phyloP scores from a whole-genome alignment of 2,329 filamentous ascomycete genomes.

The Xylariaceae sp. region DNA sequence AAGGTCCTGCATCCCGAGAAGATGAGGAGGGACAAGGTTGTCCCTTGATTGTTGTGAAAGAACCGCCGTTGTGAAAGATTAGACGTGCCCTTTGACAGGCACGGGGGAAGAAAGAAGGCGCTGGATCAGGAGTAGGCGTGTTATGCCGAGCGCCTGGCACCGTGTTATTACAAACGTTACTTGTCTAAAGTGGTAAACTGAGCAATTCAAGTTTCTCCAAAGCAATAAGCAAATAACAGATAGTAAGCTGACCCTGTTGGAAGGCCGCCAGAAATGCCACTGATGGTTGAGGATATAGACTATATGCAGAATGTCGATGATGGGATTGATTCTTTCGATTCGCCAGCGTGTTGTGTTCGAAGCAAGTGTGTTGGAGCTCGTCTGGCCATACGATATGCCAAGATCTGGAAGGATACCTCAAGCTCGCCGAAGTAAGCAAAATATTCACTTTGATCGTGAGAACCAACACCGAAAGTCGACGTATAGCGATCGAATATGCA shows the following conservation, averaged over 20 bases:
- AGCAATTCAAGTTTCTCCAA: slow-evolving; percentile 24
- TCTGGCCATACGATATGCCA: slow-evolving; percentile 15
- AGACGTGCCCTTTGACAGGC: slow-evolving; percentile 48
- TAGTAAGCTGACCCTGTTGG: slow-evolving; percentile 25
- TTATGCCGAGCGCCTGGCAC: slow-evolving; percentile 25
- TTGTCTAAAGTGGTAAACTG: slow-evolving; percentile 21
- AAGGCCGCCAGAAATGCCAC: slow-evolving; percentile 20
- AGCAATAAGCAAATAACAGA: slow-evolving; percentile 23
- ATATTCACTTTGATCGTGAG: slow-evolving; percentile 1
- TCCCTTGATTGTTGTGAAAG: slow-evolving; percentile 75
- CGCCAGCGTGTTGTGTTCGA: slow-evolving; percentile 20
- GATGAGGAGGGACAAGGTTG: slow-evolving; percentile 80
- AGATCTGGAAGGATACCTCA: slow-evolving; percentile 18
- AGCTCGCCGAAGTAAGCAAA: slow-evolving; percentile 20
- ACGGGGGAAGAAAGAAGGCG: slow-evolving; percentile 33
- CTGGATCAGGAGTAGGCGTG: slow-evolving; percentile 23
- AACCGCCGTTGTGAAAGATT: slow-evolving; percentile 74
- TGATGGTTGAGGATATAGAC: slow-evolving; percentile 23
- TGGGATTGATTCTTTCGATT: slow-evolving; percentile 10
- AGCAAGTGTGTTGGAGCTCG: not conserved
- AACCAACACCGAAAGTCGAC: slow-evolving; percentile 7
- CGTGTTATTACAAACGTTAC: slow-evolving; percentile 30
- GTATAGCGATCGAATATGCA: slow-evolving; percentile 6
- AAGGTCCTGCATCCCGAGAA: slow-evolving; percentile 89
- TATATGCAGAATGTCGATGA: slow-evolving; percentile 23